Evolutionary conservation across 371 early-diverging fungal genomes (phyloP), one percentile per base, ranked within the genome.

Genomic region (Aphelidium insulamus): DNA sequence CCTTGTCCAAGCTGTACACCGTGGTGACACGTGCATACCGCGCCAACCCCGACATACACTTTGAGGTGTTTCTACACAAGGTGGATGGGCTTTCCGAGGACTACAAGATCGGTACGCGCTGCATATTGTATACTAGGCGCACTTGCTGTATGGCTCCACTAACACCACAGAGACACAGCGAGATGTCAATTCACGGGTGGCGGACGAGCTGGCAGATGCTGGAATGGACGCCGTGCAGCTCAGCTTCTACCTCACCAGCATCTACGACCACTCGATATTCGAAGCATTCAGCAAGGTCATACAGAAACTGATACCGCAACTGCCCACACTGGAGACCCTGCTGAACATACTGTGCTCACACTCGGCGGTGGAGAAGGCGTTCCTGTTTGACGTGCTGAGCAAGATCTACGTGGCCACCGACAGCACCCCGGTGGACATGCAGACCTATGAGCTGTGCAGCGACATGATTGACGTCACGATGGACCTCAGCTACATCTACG

Each of bases 381-480:
- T 85, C 48, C 50, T 92, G 28, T 86, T 92, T 45, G 94, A 92
- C 48, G 63, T 73, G 7, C 37, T 63, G 21, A 76, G 77, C 20
- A 87, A 88, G 47, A 71, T 91, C 20, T 92, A 88, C 41, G 66
- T 92, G 38, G 88, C 94, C 2, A 88, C 87, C 4, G 94, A 92
- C 39, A 70, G 75, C 29, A 80, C 87, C 1, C 92, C 94, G 3
- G 85, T 84, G 21, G 86, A 85, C 43, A 69, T 84, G 56, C 82
- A 83, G 40, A 68, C 75, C 2, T 91, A 86, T 51, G 79, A 80
- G 52, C 67, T 92, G 24, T 86, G 91, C 42, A 69, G 73, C 30
- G 83, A 91, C 46, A 90, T 86, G 73, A 84, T 92, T 50, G 91
- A 85, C 38, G 83, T 84, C 15, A 68, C 82, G 32, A 68, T 85